These are phyloP conservation scores for Penicillium pancosmium DNA, from an alignment of 495 filamentous ascomycete genomes.

Conservation along the genomic window DNA sequence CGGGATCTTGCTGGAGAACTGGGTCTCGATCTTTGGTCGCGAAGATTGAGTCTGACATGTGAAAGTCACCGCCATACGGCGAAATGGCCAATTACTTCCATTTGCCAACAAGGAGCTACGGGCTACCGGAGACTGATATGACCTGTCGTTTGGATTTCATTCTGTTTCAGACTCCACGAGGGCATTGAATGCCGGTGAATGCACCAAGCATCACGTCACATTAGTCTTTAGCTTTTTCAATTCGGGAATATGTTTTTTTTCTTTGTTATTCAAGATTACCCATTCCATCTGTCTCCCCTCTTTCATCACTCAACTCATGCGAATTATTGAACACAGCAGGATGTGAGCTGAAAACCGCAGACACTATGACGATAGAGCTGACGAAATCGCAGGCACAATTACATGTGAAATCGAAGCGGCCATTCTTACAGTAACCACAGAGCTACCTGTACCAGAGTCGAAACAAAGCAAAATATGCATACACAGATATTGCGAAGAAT, in stretches of 20 bases:
- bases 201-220: slow-evolving; percentile 2
- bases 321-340: neutral
- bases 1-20: slow-evolving; percentile 2
- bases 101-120: neutral
- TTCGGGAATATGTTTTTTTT: no score
- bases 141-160: slow-evolving; percentile 19
- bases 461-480: neutral
- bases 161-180: neutral
- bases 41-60: slow-evolving; percentile 8
- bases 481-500: no score
- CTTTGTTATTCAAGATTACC: no score
- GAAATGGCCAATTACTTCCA: slow-evolving; percentile 5
- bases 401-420: neutral
- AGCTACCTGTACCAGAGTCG: slow-evolving; percentile 7
- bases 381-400: neutral
- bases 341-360: neutral
- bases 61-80: slow-evolving; percentile 5
- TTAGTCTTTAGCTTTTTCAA: neutral
- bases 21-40: neutral
- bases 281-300: neutral
- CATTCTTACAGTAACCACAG: neutral
- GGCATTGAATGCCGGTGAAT: slow-evolving; percentile 7
- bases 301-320: neutral
- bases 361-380: neutral
- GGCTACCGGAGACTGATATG: slow-evolving; percentile 2